These are phyloP conservation scores for Pichia eremophila DNA, from an alignment of 805 yeast species.

Conservation along the genomic window DNA sequence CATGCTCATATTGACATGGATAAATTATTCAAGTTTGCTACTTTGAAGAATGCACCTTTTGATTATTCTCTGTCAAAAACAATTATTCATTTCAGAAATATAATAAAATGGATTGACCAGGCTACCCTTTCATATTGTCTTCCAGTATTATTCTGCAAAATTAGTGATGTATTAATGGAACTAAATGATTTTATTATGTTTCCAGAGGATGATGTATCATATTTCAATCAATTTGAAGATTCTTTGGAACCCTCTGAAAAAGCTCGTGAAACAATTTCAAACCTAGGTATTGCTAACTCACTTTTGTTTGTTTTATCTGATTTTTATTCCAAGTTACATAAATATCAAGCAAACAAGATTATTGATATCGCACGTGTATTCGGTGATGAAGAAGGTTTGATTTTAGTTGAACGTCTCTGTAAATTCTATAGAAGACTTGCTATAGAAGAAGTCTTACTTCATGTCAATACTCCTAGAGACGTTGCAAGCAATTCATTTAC, in stretches of 20 bases:
- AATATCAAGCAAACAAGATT: conserved; percentile 37
- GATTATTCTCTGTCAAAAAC: conserved; percentile 52
- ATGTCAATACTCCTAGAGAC: conserved; percentile 37
- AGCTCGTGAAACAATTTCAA: conserved; percentile 28
- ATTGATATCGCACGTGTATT: conserved; percentile 33
- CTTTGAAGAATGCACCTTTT: conserved; percentile 47
- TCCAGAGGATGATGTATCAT: conserved; percentile 26
- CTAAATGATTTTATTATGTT: conserved; percentile 22
- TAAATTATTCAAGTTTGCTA: conserved; percentile 40
- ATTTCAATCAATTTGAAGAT: conserved; percentile 27
- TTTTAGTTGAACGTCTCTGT: conserved; percentile 33
- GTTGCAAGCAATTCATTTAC: conserved; percentile 34
- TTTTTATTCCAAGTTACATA: conserved; percentile 42
- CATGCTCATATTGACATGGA: conserved; percentile 31
- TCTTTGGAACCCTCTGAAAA: conserved; percentile 14
- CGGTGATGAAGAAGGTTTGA: conserved; percentile 33
- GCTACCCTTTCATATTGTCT: conserved; percentile 42
- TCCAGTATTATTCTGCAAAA: conserved; percentile 12
- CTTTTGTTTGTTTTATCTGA: conserved; percentile 45
- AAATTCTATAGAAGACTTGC: conserved; percentile 40
- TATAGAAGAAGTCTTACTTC: conserved; percentile 48
- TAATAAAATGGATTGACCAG: conserved; percentile 48
- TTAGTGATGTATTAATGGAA: conserved; percentile 10
- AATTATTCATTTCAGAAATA: conserved; percentile 41
- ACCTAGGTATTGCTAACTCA: conserved; percentile 32